Percentiles rank a stretch among this genome's conserved stretches.
phyloP scores from a whole-genome alignment of 2,329 filamentous ascomycete genomes.

The Diaporthe eres region DNA sequence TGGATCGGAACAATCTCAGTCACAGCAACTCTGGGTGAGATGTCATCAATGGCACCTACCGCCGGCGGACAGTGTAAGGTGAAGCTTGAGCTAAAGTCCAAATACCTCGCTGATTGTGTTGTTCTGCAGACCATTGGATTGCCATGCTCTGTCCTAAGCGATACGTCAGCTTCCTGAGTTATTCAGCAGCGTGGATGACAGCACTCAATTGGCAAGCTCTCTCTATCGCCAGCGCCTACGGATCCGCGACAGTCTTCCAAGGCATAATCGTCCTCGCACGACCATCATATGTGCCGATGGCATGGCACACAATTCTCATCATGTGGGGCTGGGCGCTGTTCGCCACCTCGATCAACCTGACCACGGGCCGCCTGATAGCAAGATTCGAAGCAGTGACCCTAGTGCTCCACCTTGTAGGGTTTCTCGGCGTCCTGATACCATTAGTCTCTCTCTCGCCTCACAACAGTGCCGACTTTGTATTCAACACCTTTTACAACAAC shows the following conservation, averaged over 20 bases:
- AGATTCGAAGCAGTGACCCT: slow-evolving; percentile 46
- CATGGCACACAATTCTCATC: slow-evolving; percentile 47
- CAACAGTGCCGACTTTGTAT: slow-evolving; percentile 54
- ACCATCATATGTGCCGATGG: slow-evolving; percentile 41
- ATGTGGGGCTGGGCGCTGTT: slow-evolving; percentile 44
- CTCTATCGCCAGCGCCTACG: slow-evolving; percentile 42
- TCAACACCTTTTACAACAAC: slow-evolving; percentile 59
- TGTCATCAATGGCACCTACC: slow-evolving; percentile 14
- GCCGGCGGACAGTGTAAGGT: neutral
- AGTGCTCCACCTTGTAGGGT: slow-evolving; percentile 54
- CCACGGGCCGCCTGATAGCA: slow-evolving; percentile 43
- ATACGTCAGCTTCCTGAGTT: slow-evolving; percentile 45
- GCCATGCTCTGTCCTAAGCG: slow-evolving; percentile 46
- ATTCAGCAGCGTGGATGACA: slow-evolving; percentile 47
- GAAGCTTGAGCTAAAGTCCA: neutral
- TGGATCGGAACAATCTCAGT: slow-evolving; percentile 5
- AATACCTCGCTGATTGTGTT: neutral
- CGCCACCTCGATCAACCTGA: slow-evolving; percentile 45
- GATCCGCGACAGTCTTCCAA: slow-evolving; percentile 45
- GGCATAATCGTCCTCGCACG: slow-evolving; percentile 44
- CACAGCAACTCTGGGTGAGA: slow-evolving; percentile 5
- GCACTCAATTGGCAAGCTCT: slow-evolving; percentile 45
- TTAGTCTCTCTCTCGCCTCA: slow-evolving; percentile 57
- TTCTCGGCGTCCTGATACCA: slow-evolving; percentile 55
- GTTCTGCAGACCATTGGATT: slow-evolving; percentile 43